Percentiles rank a stretch among this genome's conserved stretches.
phyloP scores from a whole-genome alignment of 2,329 filamentous ascomycete species.

The Grosmannia penicillata region DNA sequence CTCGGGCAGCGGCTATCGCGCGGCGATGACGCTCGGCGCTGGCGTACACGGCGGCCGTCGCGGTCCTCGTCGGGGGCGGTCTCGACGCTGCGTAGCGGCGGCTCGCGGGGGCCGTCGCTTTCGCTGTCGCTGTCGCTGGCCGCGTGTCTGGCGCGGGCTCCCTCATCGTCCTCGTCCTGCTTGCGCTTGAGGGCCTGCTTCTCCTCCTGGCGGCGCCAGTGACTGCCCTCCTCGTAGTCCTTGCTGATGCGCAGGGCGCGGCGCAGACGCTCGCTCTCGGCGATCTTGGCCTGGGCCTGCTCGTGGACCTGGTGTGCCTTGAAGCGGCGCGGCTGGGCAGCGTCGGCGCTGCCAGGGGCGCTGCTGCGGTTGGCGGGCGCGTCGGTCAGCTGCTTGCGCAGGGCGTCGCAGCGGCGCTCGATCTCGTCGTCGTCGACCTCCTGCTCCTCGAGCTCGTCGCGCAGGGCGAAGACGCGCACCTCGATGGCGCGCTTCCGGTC shows the following conservation, averaged over 20 bases:
- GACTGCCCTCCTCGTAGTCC: constrained; percentile 71
- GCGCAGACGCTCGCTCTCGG: constrained; percentile 79
- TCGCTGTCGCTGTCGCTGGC: background rate
- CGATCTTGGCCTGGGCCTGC: constrained; percentile 87
- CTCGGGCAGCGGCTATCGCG: background rate
- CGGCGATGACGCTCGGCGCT: background rate
- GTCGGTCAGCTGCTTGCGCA: constrained; percentile 48
- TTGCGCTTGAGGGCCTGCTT: constrained; percentile 28
- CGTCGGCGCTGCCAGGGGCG: constrained; percentile 16
- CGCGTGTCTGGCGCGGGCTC: background rate
- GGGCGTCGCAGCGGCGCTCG: constrained; percentile 54
- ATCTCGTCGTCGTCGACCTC: constrained; percentile 79
- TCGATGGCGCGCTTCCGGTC: constrained; percentile 84
- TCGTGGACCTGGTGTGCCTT: constrained; percentile 95
- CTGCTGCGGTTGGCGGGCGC: constrained; percentile 18
- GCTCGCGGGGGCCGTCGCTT: background rate
- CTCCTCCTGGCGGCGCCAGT: constrained; percentile 77
- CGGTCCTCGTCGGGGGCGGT: background rate
- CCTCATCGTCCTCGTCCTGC: constrained; percentile 5
- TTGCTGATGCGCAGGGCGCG: constrained; percentile 76
- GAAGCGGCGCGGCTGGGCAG: constrained; percentile 33
- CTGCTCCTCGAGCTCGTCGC: constrained; percentile 85
- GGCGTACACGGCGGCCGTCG: background rate
- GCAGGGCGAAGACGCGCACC: constrained; percentile 80
- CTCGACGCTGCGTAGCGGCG: background rate